These are phyloP conservation scores for Diaporthe eres DNA, from an alignment of 2,329 filamentous ascomycete genomes.

Conservation along the genomic window DNA sequence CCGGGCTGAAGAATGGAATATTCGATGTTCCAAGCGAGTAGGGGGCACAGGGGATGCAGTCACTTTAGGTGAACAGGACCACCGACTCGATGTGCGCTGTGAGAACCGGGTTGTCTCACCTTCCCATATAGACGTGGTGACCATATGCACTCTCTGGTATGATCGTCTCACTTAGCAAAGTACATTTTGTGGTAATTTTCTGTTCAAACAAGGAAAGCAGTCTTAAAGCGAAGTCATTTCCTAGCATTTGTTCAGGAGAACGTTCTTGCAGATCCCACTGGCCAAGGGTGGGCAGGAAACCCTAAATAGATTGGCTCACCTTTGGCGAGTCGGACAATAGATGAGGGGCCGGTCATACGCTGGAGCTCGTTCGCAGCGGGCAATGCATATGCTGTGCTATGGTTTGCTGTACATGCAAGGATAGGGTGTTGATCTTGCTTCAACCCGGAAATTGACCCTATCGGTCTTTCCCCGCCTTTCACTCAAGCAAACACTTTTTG, in stretches of 20 bases:
- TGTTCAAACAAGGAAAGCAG: neutral
- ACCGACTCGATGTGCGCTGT: too few relatives aligned
- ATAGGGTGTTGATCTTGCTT: neutral
- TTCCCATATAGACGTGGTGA: neutral
- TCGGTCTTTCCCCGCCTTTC: slow-evolving; percentile 10
- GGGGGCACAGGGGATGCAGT: neutral
- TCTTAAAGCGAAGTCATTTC: too few relatives aligned
- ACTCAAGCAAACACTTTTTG: neutral
- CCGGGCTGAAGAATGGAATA: too few relatives aligned
- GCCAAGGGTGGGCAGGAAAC: slow-evolving; percentile 2
- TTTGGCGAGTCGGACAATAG: neutral
- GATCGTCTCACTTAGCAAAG: neutral
- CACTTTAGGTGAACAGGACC: neutral
- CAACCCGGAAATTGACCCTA: neutral
- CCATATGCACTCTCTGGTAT: neutral
- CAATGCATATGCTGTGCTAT: neutral
- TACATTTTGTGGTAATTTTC: neutral
- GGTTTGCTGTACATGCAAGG: slow-evolving; percentile 1
- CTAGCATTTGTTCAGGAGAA: neutral
- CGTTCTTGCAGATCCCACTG: neutral
- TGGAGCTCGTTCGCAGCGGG: neutral
- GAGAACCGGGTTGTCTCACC: neutral
- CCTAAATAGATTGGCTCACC: slow-evolving; percentile 9
- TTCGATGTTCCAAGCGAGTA: neutral
- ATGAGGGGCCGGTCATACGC: neutral